These are phyloP conservation scores for Calocybe indica DNA, from an alignment of 768 basidiomycete species.

Conservation along the genomic window DNA sequence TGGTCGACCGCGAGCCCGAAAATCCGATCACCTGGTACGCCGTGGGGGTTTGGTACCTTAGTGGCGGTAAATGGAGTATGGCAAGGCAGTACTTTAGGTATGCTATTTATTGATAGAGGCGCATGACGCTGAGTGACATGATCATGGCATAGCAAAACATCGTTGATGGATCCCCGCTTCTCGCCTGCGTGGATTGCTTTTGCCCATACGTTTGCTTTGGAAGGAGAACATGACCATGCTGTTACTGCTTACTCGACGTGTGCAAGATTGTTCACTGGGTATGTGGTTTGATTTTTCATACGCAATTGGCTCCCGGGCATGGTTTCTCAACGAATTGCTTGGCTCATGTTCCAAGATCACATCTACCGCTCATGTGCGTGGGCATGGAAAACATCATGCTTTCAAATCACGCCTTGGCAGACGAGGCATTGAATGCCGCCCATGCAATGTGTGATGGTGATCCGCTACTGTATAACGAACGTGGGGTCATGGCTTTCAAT, in stretches of 20 bases:
- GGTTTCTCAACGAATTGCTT: background rate
- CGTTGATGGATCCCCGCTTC: constrained; percentile 93
- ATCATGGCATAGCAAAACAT: constrained; percentile 68
- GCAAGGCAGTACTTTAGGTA: constrained; percentile 95
- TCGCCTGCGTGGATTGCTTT: constrained; percentile 97
- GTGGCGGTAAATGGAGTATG: constrained; percentile 81
- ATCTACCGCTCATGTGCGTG: constrained; percentile 90
- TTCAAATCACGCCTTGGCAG: constrained; percentile 73
- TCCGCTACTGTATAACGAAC: constrained; percentile 86
- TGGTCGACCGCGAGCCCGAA: constrained; percentile 92
- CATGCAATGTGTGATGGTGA: constrained; percentile 79
- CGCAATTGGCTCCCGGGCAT: background rate
- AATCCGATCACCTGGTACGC: constrained; percentile 97
- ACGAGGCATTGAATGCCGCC: constrained; percentile 84
- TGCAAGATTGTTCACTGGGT: constrained; percentile 93
- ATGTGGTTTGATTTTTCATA: constrained; percentile 13
- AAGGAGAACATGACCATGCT: constrained; percentile 98
- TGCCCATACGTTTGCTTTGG: constrained; percentile 93
- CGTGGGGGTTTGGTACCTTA: constrained; percentile 95
- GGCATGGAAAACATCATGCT: constrained; percentile 98
- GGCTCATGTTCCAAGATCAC: constrained; percentile 52
- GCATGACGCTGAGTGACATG: constrained; percentile 5
- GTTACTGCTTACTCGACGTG: constrained; percentile 98
- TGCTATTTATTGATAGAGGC: background rate
- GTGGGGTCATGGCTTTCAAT: constrained; percentile 89